Evolutionary conservation across 495 filamentous ascomycete genomes (phyloP), one percentile per base, ranked within the genome.

Genomic region (Penicillium canescens): DNA sequence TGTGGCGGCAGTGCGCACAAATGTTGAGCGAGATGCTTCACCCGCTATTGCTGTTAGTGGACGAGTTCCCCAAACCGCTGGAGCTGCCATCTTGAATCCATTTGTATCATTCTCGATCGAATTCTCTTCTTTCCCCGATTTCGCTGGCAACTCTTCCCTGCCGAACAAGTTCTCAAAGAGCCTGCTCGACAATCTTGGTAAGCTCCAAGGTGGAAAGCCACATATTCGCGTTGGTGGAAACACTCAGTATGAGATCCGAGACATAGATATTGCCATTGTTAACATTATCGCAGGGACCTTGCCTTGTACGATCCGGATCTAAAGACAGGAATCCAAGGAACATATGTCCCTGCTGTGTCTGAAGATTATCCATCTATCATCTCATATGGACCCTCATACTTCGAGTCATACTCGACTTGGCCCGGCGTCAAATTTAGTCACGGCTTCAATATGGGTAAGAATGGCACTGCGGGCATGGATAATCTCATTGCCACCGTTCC

Each of bases 341-440:
- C 76, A 2, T 57, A 77, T 31, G 74, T 83, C 40, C 71, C 71
- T 0, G 59, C 59, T 1, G 69, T 75, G 10, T 84, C 83, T 0
- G 21, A 63, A 0, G 85, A 89, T 65, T 87, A 86, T 49, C 85
- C 85, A 6, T 79, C 76, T 8, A 83, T 77, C 6, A 69, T 88
- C 26, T 76, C 72, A 48, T 84, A 87, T 40, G 86, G 86, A 0
- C 80, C 79, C 0, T 77, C 79, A 2, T 88, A 71, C 61, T 89
- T 88, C 55, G 85, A 89, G 48, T 86, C 85, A 0, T 89, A 87
- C 62, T 54, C 48, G 13, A 84, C 84, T 2, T 86, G 74, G 74
- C 78, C 80, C 6, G 66, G 72, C 44, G 74, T 76, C 40, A 80
- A 79, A 49, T 89, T 80, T 67, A 74, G 72, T 11, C 82, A 87